phyloP scores from a whole-genome alignment of 176 grass and related monocot species.

The Guadua angustifolia region DNA sequence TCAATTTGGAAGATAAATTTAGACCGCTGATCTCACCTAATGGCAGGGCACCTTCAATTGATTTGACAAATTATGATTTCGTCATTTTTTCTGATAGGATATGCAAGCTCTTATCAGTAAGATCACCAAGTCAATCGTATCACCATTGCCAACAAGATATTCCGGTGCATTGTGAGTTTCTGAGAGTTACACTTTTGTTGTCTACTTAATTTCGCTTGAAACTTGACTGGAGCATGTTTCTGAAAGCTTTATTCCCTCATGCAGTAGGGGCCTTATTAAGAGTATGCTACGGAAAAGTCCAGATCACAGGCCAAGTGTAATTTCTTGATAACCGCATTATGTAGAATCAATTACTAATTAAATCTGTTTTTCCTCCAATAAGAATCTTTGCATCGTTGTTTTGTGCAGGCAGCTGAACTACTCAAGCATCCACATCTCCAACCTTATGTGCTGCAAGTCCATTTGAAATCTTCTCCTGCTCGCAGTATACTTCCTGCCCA shows the following conservation, averaged over 20 bases:
- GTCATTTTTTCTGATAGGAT: constrained; percentile 48
- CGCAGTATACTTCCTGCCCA: constrained; percentile 39
- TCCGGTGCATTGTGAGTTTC: constrained; percentile 84
- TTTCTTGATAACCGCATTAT: constrained; percentile 29
- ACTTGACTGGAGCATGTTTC: constrained; percentile 5
- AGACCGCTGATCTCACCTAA: not conserved
- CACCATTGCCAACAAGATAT: constrained; percentile 72
- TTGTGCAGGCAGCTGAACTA: constrained; percentile 69
- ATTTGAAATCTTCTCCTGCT: constrained; percentile 63
- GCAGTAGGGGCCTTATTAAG: constrained; percentile 78
- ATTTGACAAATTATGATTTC: not conserved
- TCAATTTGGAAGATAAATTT: not conserved
- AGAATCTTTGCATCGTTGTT: constrained; percentile 28
- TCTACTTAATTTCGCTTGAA: not conserved
- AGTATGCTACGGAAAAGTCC: constrained; percentile 84
- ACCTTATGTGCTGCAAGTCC: constrained; percentile 73
- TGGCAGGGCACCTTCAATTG: not conserved
- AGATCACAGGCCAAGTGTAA: constrained; percentile 86
- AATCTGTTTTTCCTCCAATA: not conserved
- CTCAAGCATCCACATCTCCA: constrained; percentile 79
- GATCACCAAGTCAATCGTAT: constrained; percentile 81
- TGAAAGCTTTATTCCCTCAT: constrained; percentile 34
- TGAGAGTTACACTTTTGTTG: not conserved
- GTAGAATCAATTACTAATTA: not conserved
- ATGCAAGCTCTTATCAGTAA: constrained; percentile 85